Evolutionary conservation across 306 rosid species (phyloP), one percentile per base, ranked within the genome.

Genomic region (Oxytropis ochrocephala): DNA sequence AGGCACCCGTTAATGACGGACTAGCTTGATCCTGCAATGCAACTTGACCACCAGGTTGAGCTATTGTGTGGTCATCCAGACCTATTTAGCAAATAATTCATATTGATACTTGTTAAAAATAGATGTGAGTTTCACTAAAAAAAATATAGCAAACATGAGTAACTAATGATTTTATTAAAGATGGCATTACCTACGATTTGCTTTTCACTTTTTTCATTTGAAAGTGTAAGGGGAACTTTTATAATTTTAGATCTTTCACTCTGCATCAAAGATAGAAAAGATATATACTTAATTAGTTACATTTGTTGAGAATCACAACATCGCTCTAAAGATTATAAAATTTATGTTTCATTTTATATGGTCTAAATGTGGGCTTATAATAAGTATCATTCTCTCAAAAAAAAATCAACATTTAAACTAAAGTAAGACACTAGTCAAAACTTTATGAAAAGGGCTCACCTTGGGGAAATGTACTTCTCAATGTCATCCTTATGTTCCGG

Each of bases 191-290:
- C 27, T 64, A 67, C n/a, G 16, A n/a, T 7, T 27, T 33, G 47
- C 11, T 57, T 63, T 29, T 51, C 63, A 12, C 29, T 59, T 61
- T 57, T 61, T 79, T 29, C 72, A 67, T 19, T 63, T 11, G 48
- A 48, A 53, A 57, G 3, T 52, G 18, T 10, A 16, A 5, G 7
- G 32, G 65, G 5, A 58, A 48, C 49, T 35, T 41, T 54, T 27
- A 16, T 57, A 35, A 11, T 21, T 74, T 51, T 72, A 0, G 17
- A n/a, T 58, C 49, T 50, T 41, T 69, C 72, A 38, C 67, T 80
- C 90, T 83, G 87, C 73, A 82, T 41, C 53, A 48, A 69, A 74
- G 60, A 17, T 24, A 43, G 18, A 41, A 44, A 27, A 56, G 18
- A 53, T 61, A 54, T 11, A 61, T 4, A 33, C 9, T 35, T 24